These are phyloP conservation scores for Bipolaris sorokiniana DNA, from an alignment of 2,329 filamentous ascomycete genomes.

Conservation along the genomic window DNA sequence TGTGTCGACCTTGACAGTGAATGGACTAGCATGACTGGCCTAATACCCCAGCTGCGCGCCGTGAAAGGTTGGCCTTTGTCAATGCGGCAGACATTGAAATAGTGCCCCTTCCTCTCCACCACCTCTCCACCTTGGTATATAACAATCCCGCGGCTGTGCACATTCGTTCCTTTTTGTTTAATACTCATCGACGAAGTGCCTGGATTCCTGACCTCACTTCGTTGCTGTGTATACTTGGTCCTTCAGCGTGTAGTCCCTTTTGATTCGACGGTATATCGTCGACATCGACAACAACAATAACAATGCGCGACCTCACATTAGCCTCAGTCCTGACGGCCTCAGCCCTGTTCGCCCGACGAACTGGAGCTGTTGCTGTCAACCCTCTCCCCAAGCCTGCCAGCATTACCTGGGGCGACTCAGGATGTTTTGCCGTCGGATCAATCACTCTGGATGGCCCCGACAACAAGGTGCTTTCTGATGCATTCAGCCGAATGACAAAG, in stretches of 20 bases:
- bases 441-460: constrained; percentile 50
- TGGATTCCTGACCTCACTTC: not conserved
- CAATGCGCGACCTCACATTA: constrained; percentile 42
- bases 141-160: constrained; percentile 2
- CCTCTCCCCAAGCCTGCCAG: constrained; percentile 61
- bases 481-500: constrained; percentile 58
- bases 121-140: not conserved
- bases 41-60: constrained; percentile 21
- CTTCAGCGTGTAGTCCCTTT: not conserved
- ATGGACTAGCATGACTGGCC: constrained; percentile 22
- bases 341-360: constrained; percentile 46
- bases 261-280: not conserved
- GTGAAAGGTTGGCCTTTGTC: constrained; percentile 7
- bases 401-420: constrained; percentile 61
- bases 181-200: not conserved
- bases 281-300: constrained; percentile 2
- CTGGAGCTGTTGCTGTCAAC: constrained; percentile 58
- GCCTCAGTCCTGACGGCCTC: constrained; percentile 40
- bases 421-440: constrained; percentile 53
- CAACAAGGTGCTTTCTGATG: constrained; percentile 49
- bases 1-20: constrained; percentile 1
- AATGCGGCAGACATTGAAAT: constrained; percentile 30
- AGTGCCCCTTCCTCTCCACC: constrained; percentile 18
- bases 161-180: constrained; percentile 14
- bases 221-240: not conserved